These are phyloP conservation scores for Pseudogymnoascus sp. DNA, from an alignment of 2,329 filamentous ascomycete genomes.

Conservation along the genomic window DNA sequence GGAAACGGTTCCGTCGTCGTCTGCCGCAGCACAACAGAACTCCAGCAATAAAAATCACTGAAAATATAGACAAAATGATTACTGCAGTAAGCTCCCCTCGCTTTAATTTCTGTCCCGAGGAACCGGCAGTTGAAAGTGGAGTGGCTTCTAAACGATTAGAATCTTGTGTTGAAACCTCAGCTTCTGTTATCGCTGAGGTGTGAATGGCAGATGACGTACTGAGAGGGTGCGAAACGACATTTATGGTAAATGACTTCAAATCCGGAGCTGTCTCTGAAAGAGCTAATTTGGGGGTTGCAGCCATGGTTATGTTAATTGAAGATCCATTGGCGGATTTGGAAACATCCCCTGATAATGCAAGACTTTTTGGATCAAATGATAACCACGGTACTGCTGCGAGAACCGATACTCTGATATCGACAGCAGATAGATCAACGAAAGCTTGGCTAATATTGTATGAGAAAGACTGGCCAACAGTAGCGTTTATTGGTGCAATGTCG, in stretches of 20 bases:
- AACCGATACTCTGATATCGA: conserved; percentile 17
- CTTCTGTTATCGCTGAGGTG: conserved; percentile 6
- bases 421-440: conserved; percentile 20
- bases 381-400: conserved; percentile 21
- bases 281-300: conserved; percentile 20
- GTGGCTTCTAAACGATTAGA: neutral
- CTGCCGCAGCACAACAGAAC: neutral
- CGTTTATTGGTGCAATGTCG: conserved; percentile 16
- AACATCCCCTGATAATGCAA: conserved; percentile 21
- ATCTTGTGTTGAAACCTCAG: conserved; percentile 7
- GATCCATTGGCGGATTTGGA: conserved; percentile 14
- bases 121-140: neutral
- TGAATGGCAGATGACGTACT: neutral
- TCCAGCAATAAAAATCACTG: neutral
- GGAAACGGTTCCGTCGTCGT: neutral
- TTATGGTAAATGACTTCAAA: conserved; percentile 20
- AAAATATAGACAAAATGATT: neutral
- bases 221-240: conserved; percentile 7
- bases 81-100: neutral
- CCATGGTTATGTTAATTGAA: conserved; percentile 19
- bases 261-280: neutral
- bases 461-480: conserved; percentile 21
- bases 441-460: conserved; percentile 21
- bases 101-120: neutral
- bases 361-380: conserved; percentile 21